Evolutionary conservation across 768 basidiomycete genomes (phyloP).

Genomic region (Gymnopilus junonius): DNA sequence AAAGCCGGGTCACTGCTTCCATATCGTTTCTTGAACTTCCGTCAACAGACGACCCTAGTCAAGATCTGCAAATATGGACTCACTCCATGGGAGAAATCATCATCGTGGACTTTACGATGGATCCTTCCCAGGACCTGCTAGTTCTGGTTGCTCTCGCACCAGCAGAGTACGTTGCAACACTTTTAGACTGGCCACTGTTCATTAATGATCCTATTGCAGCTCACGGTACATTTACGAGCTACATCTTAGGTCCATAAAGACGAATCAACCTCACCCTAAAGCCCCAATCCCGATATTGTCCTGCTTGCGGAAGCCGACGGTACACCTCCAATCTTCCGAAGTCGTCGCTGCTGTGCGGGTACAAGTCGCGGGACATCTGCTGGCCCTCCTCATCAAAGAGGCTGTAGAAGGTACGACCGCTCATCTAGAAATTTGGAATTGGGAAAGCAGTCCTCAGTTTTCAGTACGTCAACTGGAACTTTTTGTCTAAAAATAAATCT

Average conservation of each 20-base stretch:
- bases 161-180: conserved; percentile 39
- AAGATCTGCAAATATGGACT: conserved; percentile 43
- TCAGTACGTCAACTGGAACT: conserved; percentile 38
- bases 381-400: conserved; percentile 56
- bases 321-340: conserved; percentile 33
- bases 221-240: conserved; percentile 50
- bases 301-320: conserved; percentile 38
- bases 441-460: conserved; percentile 41
- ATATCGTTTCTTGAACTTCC: conserved; percentile 59
- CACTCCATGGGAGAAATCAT: conserved; percentile 45
- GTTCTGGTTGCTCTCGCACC: conserved; percentile 51
- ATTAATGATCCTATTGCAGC: conserved; percentile 25
- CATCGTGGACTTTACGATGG: conserved; percentile 62
- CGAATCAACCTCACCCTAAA: conserved; percentile 53
- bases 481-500: neutral
- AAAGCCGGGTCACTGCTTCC: conserved; percentile 41
- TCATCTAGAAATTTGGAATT: conserved; percentile 57
- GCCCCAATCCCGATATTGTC: conserved; percentile 43
- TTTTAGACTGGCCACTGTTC: neutral
- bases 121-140: conserved; percentile 56
- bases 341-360: conserved; percentile 46
- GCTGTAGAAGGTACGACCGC: conserved; percentile 43
- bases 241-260: conserved; percentile 53
- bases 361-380: conserved; percentile 48
- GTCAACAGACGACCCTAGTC: conserved; percentile 28